phyloP scores from a whole-genome alignment of 2,329 filamentous ascomycete species.

The Arachnomyces sp. region DNA sequence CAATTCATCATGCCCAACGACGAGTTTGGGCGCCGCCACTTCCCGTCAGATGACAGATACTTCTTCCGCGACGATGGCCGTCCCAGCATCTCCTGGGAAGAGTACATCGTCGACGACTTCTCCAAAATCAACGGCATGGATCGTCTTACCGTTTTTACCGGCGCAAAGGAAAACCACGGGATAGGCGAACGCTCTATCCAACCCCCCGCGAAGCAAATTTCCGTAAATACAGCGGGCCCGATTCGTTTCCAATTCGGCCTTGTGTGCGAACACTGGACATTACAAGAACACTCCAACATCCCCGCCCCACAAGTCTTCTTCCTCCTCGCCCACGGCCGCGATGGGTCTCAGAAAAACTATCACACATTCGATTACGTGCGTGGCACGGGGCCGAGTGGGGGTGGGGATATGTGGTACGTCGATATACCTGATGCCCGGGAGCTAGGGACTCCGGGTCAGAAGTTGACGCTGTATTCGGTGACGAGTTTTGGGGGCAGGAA shows the following conservation, averaged over 20 bases:
- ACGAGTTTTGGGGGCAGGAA: conserved; percentile 43
- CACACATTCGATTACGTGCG: conserved; percentile 55
- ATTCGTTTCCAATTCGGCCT: conserved; percentile 76
- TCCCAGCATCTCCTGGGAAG: conserved; percentile 61
- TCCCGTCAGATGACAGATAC: conserved; percentile 55
- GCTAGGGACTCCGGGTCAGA: conserved; percentile 63
- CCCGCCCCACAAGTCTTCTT: conserved; percentile 63
- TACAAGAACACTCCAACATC: conserved; percentile 55
- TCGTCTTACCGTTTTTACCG: conserved; percentile 40
- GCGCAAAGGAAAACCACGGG: conserved; percentile 42
- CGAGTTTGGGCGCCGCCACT: conserved; percentile 74
- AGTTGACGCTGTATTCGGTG: conserved; percentile 58
- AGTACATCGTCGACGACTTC: conserved; percentile 64
- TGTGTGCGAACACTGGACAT: conserved; percentile 74
- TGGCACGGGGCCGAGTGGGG: conserved; percentile 43
- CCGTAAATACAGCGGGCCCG: conserved; percentile 43
- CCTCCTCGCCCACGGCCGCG: conserved; percentile 57
- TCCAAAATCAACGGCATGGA: conserved; percentile 34
- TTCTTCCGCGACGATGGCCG: conserved; percentile 72
- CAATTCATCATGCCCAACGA: conserved; percentile 62
- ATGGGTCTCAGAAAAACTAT: conserved; percentile 61
- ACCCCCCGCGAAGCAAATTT: conserved; percentile 54
- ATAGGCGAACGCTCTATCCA: conserved; percentile 52
- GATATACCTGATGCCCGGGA: conserved; percentile 59
- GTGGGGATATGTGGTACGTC: conserved; percentile 72